Evolutionary conservation across 768 basidiomycete genomes (phyloP).

Genomic region (Crucibulum laeve): DNA sequence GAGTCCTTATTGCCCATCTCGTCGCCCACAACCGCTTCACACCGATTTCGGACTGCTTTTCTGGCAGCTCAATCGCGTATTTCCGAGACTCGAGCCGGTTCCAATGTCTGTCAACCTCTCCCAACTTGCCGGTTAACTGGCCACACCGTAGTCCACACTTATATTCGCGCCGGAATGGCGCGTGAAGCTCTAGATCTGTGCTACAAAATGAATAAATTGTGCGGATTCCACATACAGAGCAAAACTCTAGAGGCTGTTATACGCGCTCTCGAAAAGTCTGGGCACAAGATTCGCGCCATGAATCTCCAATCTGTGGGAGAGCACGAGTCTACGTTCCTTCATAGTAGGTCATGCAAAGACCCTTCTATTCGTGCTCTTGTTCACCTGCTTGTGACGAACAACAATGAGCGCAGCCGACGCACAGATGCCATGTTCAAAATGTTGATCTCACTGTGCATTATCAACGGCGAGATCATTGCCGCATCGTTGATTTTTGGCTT

Average conservation of each 20-base stretch:
- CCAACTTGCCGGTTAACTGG: too few relatives aligned
- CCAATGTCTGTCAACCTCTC: too few relatives aligned
- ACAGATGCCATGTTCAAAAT: constrained; percentile 57
- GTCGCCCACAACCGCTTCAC: too few relatives aligned
- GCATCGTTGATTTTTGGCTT: constrained; percentile 67
- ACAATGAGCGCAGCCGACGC: constrained; percentile 49
- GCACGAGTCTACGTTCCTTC: constrained; percentile 5
- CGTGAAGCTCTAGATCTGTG: constrained; percentile 47
- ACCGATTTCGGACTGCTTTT: too few relatives aligned
- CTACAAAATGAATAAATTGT: constrained; percentile 46
- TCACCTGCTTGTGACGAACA: constrained; percentile 46
- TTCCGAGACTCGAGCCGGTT: too few relatives aligned
- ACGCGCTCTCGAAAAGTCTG: constrained; percentile 8
- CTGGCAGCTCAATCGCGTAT: too few relatives aligned
- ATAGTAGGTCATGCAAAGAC: not conserved
- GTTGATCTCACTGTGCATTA: constrained; percentile 57
- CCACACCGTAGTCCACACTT: too few relatives aligned
- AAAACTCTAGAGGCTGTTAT: constrained; percentile 48
- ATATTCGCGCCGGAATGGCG: constrained; percentile 47
- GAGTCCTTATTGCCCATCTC: too few relatives aligned
- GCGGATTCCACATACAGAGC: constrained; percentile 45
- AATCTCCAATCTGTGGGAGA: constrained; percentile 12
- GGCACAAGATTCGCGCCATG: too few relatives aligned
- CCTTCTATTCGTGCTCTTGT: constrained; percentile 34
- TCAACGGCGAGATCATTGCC: constrained; percentile 79